Percentiles rank a stretch among this genome's conserved stretches.
These are phyloP conservation scores for Juglanconis juglandina DNA, from an alignment of 2,329 filamentous ascomycete species.

Conservation along the genomic window DNA sequence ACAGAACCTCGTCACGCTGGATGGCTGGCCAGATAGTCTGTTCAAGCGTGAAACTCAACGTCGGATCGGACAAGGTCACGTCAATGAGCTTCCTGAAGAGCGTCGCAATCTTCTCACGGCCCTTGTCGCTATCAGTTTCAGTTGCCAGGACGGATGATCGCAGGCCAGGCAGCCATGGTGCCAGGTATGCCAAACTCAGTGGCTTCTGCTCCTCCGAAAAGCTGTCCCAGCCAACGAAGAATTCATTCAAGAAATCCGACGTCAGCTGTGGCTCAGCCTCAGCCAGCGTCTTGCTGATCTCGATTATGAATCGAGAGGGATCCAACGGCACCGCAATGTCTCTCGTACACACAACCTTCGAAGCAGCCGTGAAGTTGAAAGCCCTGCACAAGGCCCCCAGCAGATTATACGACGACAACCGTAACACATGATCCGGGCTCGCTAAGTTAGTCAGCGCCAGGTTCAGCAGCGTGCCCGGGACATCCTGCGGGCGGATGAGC, in stretches of 20 bases:
- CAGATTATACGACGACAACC: constrained; percentile 65
- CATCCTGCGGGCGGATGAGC: constrained; percentile 66
- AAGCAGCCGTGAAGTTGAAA: constrained; percentile 63
- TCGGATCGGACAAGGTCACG: constrained; percentile 58
- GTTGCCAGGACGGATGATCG: constrained; percentile 56
- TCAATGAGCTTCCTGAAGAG: constrained; percentile 67
- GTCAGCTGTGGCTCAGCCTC: constrained; percentile 64
- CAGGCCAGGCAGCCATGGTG: constrained; percentile 63
- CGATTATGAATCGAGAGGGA: constrained; percentile 61
- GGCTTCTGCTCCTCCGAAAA: constrained; percentile 66
- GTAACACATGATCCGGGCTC: constrained; percentile 56
- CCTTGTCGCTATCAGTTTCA: constrained; percentile 63
- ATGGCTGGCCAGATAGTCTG: constrained; percentile 65
- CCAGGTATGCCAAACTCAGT: constrained; percentile 65
- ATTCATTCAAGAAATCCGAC: constrained; percentile 68
- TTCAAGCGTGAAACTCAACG: constrained; percentile 58
- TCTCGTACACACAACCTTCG: constrained; percentile 61
- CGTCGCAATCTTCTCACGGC: constrained; percentile 59
- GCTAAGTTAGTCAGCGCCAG: constrained; percentile 65
- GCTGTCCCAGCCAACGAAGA: constrained; percentile 70
- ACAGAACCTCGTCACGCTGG: constrained; percentile 59
- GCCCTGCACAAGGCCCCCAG: constrained; percentile 64
- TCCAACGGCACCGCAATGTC: constrained; percentile 63
- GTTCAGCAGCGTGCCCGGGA: constrained; percentile 66
- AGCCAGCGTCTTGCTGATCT: constrained; percentile 62